phyloP scores from a whole-genome alignment of 768 basidiomycete genomes.

The Terana coerulea region DNA sequence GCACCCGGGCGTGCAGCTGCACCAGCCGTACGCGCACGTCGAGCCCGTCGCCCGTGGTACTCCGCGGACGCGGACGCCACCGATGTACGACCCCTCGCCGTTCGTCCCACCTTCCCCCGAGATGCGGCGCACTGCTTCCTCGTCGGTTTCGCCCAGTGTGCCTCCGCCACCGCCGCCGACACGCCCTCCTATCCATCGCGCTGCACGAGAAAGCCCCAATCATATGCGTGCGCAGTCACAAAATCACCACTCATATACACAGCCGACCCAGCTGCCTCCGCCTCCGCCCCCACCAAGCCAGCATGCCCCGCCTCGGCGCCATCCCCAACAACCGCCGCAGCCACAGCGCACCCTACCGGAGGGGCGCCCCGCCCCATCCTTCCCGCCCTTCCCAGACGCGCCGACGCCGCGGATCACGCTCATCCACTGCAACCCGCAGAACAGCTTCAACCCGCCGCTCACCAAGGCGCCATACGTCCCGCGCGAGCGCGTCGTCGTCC shows the following conservation, averaged over 20 bases:
- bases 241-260: too few species aligned
- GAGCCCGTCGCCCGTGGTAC: too few species aligned
- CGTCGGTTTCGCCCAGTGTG: too few species aligned
- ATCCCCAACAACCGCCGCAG: not conserved
- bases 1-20: too few species aligned
- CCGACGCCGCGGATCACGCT: conserved; percentile 1
- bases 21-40: too few species aligned
- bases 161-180: not conserved
- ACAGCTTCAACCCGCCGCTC: conserved; percentile 5
- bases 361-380: not conserved
- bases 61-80: too few species aligned
- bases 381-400: not conserved
- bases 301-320: not conserved
- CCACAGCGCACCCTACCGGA: not conserved
- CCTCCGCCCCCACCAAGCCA: not conserved
- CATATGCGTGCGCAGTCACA: too few species aligned
- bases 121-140: too few species aligned
- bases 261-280: too few species aligned
- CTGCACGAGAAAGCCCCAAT: too few species aligned
- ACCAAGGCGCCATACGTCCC: not conserved
- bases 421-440: conserved; percentile 8
- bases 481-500: not conserved
- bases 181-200: not conserved
- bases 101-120: too few species aligned
- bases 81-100: too few species aligned